phyloP scores from a whole-genome alignment of 2,329 filamentous ascomycete genomes.

The Lomentospora prolificans region DNA sequence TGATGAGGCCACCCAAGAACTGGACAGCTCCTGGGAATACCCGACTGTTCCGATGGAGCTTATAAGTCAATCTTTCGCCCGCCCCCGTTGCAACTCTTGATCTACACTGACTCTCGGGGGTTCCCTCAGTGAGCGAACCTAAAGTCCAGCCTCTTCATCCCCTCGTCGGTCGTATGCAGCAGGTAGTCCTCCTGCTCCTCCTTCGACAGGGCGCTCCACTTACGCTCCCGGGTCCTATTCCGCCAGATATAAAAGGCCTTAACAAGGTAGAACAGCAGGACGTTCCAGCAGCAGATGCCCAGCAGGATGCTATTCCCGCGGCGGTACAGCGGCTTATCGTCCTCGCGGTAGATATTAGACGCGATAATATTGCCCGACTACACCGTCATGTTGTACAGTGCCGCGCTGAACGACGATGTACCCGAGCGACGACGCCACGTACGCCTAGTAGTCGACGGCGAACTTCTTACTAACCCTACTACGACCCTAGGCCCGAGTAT shows the following conservation, averaged over 20 bases:
- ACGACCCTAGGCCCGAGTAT: no score
- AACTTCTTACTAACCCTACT: no score
- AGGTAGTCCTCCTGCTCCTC: constrained; percentile 25
- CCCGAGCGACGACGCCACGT: no score
- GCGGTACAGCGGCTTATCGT: constrained; percentile 20
- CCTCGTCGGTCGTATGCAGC: constrained; percentile 29
- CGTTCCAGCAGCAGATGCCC: constrained; percentile 35
- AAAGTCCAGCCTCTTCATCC: constrained; percentile 34
- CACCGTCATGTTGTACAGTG: constrained; percentile 29
- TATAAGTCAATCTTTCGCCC: no score
- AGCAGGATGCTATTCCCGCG: constrained; percentile 41
- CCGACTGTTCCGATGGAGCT: no score
- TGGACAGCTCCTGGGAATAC: no score
- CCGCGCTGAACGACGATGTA: no score
- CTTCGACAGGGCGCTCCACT: constrained; percentile 37
- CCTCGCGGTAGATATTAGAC: constrained; percentile 32
- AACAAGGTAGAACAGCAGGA: constrained; percentile 36
- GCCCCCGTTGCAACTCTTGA: no score
- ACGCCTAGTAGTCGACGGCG: no score
- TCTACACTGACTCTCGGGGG: no score
- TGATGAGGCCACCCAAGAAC: no score
- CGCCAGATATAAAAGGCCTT: constrained; percentile 42
- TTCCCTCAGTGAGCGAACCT: constrained; percentile 25
- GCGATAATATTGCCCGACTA: constrained; percentile 23
- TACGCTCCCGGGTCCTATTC: constrained; percentile 32